Base-by-base conservation (phyloP, 108 stramenopile genomes). In the Nannochloropsis salina region DNA sequence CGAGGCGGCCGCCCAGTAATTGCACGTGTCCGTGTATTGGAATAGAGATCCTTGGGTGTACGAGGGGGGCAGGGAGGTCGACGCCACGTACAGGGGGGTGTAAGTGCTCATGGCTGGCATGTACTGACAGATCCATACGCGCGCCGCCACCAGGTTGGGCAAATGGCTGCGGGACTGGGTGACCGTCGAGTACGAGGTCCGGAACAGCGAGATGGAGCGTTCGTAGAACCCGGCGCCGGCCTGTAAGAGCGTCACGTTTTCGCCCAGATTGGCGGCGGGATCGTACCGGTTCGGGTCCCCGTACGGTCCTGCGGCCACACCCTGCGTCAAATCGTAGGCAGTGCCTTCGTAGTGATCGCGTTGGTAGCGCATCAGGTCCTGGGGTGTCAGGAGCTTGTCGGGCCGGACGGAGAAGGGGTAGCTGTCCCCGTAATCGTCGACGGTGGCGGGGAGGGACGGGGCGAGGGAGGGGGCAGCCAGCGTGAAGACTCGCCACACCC, bases 331-430 rank as follows among this genome's bases (percentile, higher is more conserved):
- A 84, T 94, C 93, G 83, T 86, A 95, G 21, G 83, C 51, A 20
- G 94, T 94, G 41, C 93, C 93, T 47, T 93, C 92, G 84, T 94
- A 94, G 85, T 93, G 93, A 85, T 94, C 90, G 9, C 94, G 92
- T 61, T 92, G 91, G 9, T 93, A 87, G 31, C 86, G 43, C 87
- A 92, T 90, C 22, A 94, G 61, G 85, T 94, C 94, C 41, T 82
- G 74, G 47, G 80, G 40, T 40, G 43, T 83, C 42, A 91, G 45
- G 1, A 41, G 83, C 5, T 43, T 5, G 83, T 93, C 94, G 42
- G 93, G 93, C 41, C 21, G 44, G 1, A 89, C 91, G 22, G 89
- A 88, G 79, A 95, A 93, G 8, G 94, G 94, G 84, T 93, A 94
- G 12, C 90, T 93, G 11, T 88, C 89, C 84, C 92, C 93, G 5